Evolutionary conservation across 2,329 filamentous ascomycete genomes (phyloP), one percentile per base, ranked within the genome.

Genomic region (Fusarium illudens): DNA sequence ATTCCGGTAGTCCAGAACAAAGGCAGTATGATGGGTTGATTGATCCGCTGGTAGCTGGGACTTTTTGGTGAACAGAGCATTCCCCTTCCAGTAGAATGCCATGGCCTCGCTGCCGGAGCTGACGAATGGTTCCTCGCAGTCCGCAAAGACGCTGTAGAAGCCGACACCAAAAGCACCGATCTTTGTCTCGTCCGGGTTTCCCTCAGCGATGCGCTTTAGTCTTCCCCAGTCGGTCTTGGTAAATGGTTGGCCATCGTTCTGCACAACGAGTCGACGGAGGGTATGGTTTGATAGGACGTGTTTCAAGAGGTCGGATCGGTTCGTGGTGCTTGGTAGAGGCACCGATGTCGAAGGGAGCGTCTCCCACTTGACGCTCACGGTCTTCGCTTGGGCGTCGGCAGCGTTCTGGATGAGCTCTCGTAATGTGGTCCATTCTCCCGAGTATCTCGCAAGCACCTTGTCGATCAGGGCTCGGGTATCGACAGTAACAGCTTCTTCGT

Each of bases 71-170:
- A 97, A 98, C 2, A 99, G 86, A 6, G 93, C 93, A 78, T 98
- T 98, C n/a, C 92, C 94, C 79, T 97, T 98, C 96, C 96, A 99
- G 82, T 97, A 99, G 76, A 99, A 99, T 0, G 95, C 95, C 93
- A 99, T 97, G 34, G 94, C 94, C 79, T 97, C 90, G 65, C 86
- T 88, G 1, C 96, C 96, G 1, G 95, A 98, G 70, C 93, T 96
- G 68, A 99, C 92, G 75, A 99, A 98, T 0, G 96, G 96, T 72
- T 97, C 94, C 79, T 99, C 96, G 77, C 95, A 99, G 77, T 99
- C 96, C 65, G 96, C 93, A 78, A 99, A 99, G 36, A 98, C 95
- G 77, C 93, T 97, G 84, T 99, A 99, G 82, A 99, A 99, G 3
- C 96, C 96, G 30, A 99, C 96, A 70, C 96, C 96, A 77, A 99